Conservation (phyloP, 768 basidiomycete genomes). For the Psilocybe cyanescens region DNA sequence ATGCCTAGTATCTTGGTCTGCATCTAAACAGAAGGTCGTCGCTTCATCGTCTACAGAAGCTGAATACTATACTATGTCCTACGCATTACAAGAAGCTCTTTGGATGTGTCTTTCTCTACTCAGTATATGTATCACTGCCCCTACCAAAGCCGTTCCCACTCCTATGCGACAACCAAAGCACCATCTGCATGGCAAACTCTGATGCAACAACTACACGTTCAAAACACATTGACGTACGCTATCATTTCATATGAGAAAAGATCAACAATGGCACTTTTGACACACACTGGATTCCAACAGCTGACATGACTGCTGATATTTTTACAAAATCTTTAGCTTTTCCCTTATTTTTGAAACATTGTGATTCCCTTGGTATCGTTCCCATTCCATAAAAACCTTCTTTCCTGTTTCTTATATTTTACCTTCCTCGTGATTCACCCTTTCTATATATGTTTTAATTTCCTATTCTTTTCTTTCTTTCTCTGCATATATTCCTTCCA, state of each 20-base stretch:
- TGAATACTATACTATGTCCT: conserved; percentile 39
- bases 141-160: too few species aligned
- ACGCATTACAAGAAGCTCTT: conserved; percentile 28
- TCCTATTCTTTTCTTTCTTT: not conserved
- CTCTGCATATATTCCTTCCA: not conserved
- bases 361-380: conserved; percentile 12
- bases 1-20: conserved; percentile 35
- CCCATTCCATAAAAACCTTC: not conserved
- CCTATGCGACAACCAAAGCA: conserved; percentile 23
- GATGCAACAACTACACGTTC: conserved; percentile 28
- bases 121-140: too few species aligned
- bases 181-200: conserved; percentile 17
- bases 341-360: conserved; percentile 16
- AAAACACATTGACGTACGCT: conserved; percentile 30
- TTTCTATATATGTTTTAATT: not conserved
- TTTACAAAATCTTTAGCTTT: conserved; percentile 39
- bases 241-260: conserved; percentile 41
- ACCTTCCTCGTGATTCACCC: too few species aligned
- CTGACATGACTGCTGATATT: conserved; percentile 39
- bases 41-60: conserved; percentile 40
- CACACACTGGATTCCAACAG: conserved; percentile 32
- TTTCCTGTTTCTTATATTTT: not conserved
- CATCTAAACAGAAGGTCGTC: conserved; percentile 34
- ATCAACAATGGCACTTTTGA: conserved; percentile 17
- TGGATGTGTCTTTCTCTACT: conserved; percentile 28